Percentiles rank a stretch among this genome's conserved stretches.
These are phyloP conservation scores for Priceomyces medius DNA, from an alignment of 805 yeast species.

Conservation along the genomic window DNA sequence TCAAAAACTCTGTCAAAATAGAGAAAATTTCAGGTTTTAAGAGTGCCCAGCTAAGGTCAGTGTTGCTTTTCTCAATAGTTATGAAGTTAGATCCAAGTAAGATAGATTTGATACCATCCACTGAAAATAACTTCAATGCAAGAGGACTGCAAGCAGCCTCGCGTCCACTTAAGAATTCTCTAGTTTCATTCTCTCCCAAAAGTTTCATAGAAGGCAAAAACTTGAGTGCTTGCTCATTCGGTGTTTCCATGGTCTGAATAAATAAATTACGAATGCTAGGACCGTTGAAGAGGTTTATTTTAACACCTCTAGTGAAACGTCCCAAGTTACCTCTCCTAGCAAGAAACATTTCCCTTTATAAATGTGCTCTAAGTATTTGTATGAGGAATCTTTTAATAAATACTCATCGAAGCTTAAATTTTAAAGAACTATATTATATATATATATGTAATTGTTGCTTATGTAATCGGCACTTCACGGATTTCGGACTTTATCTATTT, in stretches of 20 bases:
- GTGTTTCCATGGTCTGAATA: constrained; percentile 83
- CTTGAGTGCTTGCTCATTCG: constrained; percentile 83
- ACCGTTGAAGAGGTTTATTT: not conserved
- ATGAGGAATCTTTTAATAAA: not conserved
- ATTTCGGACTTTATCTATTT: constrained; percentile 8
- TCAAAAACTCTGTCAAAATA: constrained; percentile 53
- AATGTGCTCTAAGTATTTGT: not conserved
- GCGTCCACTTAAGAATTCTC: constrained; percentile 71
- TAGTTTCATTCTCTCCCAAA: constrained; percentile 60
- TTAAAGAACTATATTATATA: no score
- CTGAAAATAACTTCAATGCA: constrained; percentile 68
- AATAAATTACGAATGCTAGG: constrained; percentile 37
- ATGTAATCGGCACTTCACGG: constrained; percentile 2
- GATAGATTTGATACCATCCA: constrained; percentile 74
- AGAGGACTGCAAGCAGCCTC: constrained; percentile 76
- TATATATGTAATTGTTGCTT: no score
- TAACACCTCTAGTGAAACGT: not conserved
- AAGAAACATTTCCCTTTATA: constrained; percentile 1
- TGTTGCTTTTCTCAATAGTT: constrained; percentile 65
- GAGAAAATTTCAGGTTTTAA: constrained; percentile 68
- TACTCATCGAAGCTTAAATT: no score
- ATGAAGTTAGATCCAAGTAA: constrained; percentile 84
- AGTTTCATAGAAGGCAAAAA: constrained; percentile 73
- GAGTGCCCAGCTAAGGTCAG: constrained; percentile 55
- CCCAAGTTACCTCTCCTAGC: not conserved